phyloP scores from a whole-genome alignment of 805 yeast genomes.

The Starmerella stigmatis region DNA sequence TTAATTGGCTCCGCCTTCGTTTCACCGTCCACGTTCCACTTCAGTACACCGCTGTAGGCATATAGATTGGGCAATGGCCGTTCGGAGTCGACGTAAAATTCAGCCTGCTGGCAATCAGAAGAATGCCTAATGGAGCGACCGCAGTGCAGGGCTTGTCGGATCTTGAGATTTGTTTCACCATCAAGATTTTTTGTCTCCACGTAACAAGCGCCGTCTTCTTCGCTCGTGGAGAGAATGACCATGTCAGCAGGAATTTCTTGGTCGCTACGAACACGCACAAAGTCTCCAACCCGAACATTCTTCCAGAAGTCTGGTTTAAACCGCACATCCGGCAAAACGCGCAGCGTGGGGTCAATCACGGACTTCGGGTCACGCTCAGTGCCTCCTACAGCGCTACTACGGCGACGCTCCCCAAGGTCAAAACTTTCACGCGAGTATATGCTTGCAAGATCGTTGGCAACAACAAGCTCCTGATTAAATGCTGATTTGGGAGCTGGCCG shows the following conservation, averaged over 20 bases:
- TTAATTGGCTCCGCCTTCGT: constrained; percentile 43
- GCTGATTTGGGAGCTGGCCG: constrained; percentile 18
- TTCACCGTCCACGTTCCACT: constrained; percentile 19
- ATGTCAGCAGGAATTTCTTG: constrained; percentile 77
- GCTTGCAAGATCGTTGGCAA: constrained; percentile 22
- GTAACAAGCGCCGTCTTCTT: constrained; percentile 58
- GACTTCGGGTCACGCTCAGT: constrained; percentile 18
- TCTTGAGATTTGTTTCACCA: constrained; percentile 70
- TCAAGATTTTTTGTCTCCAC: constrained; percentile 65
- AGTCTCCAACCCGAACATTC: constrained; percentile 65
- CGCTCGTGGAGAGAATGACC: constrained; percentile 56
- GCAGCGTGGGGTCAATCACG: constrained; percentile 25
- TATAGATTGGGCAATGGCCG: constrained; percentile 58
- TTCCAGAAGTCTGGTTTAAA: constrained; percentile 59
- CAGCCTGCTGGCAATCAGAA: constrained; percentile 29
- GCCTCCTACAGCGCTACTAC: constrained; percentile 11
- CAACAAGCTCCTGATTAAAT: constrained; percentile 20
- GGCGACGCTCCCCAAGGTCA: constrained; percentile 20
- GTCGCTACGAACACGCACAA: constrained; percentile 55
- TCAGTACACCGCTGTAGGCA: constrained; percentile 37
- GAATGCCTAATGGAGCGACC: constrained; percentile 47
- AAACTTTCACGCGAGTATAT: constrained; percentile 22
- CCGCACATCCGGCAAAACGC: constrained; percentile 31
- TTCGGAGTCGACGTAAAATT: constrained; percentile 59
- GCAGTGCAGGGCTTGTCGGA: constrained; percentile 45